phyloP scores from a whole-genome alignment of 1,139 yeast species.

The Saccharomycopsis hybrid region DNA sequence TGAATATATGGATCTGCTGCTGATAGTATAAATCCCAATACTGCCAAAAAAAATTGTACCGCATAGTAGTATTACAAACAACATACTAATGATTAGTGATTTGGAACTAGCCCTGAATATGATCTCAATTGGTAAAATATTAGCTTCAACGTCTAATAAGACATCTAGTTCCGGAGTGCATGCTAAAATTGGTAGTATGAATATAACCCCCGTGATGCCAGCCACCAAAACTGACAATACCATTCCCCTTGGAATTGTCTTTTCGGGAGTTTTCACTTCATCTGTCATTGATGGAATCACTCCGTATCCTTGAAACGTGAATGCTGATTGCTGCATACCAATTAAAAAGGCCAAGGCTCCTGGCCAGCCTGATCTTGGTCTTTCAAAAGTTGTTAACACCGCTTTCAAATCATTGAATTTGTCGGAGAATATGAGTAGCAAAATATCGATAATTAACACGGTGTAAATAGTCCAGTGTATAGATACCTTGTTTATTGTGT shows the following conservation, averaged over 20 bases:
- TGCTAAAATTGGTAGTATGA: slow-evolving; percentile 63
- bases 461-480: slow-evolving; percentile 71
- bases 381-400: slow-evolving; percentile 64
- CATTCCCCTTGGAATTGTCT: slow-evolving; percentile 73
- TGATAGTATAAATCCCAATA: slow-evolving; percentile 75
- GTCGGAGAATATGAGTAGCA: slow-evolving; percentile 54
- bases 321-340: slow-evolving; percentile 73
- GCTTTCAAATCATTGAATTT: slow-evolving; percentile 52
- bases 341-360: slow-evolving; percentile 58
- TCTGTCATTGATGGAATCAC: slow-evolving; percentile 78
- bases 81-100: slow-evolving; percentile 59
- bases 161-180: slow-evolving; percentile 60
- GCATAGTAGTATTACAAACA: slow-evolving; percentile 57
- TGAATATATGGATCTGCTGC: slow-evolving; percentile 80
- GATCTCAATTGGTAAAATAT: slow-evolving; percentile 49
- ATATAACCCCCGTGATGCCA: slow-evolving; percentile 60
- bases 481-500: slow-evolving; percentile 56
- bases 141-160: slow-evolving; percentile 54
- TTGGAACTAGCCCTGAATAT: slow-evolving; percentile 67
- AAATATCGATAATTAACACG: slow-evolving; percentile 58
- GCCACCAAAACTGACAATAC: slow-evolving; percentile 60
- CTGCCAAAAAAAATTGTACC: slow-evolving; percentile 75
- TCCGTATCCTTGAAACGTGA: slow-evolving; percentile 78
- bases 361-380: slow-evolving; percentile 68
- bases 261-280: slow-evolving; percentile 72